Evolutionary conservation across 108 stramenopile species (phyloP).

Genomic region (Nannochloropsis gaditana): DNA sequence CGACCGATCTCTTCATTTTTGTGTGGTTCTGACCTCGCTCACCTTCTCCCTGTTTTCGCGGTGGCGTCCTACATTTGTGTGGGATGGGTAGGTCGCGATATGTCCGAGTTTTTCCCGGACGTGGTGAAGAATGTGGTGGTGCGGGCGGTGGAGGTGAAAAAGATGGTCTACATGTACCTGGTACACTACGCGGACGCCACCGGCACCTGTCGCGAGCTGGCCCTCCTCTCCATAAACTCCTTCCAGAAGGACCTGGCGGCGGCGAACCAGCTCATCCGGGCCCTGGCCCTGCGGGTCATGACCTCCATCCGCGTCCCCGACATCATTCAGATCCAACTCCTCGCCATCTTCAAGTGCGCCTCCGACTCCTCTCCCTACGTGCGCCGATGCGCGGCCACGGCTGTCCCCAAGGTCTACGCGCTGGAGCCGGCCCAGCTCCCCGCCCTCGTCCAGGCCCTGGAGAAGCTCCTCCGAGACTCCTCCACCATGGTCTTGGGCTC

Average conservation of each 20-base stretch:
- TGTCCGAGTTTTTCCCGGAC: slow-evolving; percentile 91
- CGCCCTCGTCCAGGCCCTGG: slow-evolving; percentile 52
- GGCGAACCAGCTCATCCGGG: slow-evolving; percentile 78
- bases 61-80: too few species aligned
- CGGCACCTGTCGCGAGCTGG: slow-evolving; percentile 80
- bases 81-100: slow-evolving; percentile 60
- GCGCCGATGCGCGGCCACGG: slow-evolving; percentile 92
- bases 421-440: slow-evolving; percentile 50
- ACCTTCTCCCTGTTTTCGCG: neutral
- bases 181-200: slow-evolving; percentile 66
- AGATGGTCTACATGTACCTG: slow-evolving; percentile 98
- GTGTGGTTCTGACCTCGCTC: neutral
- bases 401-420: slow-evolving; percentile 72
- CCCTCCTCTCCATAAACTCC: slow-evolving; percentile 85
- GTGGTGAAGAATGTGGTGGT: slow-evolving; percentile 82
- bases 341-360: slow-evolving; percentile 82
- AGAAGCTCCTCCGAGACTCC: slow-evolving; percentile 61
- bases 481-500: slow-evolving; percentile 90
- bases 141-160: slow-evolving; percentile 83
- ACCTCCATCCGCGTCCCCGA: slow-evolving; percentile 89
- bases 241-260: slow-evolving; percentile 95
- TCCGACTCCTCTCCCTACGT: slow-evolving; percentile 89
- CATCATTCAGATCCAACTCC: slow-evolving; percentile 94
- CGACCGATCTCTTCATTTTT: neutral
- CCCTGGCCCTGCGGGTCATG: slow-evolving; percentile 87